Evolutionary conservation across 1,284 basidiomycete genomes (phyloP).

Genomic region (Vanrija pseudolonga): DNA sequence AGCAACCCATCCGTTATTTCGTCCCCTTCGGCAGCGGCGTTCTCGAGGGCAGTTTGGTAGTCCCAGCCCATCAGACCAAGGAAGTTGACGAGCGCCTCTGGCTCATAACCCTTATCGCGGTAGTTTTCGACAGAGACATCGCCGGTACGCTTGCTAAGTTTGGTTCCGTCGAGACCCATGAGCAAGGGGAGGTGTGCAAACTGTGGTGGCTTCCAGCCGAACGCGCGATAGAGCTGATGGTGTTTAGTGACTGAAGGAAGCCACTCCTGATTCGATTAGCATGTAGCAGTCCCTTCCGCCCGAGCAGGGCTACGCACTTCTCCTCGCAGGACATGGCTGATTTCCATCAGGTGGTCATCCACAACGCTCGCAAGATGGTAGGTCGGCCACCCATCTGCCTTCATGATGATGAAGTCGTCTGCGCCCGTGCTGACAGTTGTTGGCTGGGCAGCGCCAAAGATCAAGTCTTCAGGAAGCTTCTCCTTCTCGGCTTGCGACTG

Average conservation of each 20-base stretch:
- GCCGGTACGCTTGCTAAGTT: slow-evolving; percentile 90
- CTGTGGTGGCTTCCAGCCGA: slow-evolving; percentile 67
- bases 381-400: slow-evolving; percentile 89
- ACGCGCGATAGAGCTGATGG: slow-evolving; percentile 77
- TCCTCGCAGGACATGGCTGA: slow-evolving; percentile 91
- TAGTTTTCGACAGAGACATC: slow-evolving; percentile 85
- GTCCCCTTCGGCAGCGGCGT: not conserved
- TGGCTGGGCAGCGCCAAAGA: slow-evolving; percentile 32
- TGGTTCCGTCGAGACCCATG: slow-evolving; percentile 83
- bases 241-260: slow-evolving; percentile 90
- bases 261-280: slow-evolving; percentile 65
- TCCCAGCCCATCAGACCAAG: slow-evolving; percentile 92
- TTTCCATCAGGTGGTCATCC: slow-evolving; percentile 93
- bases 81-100: slow-evolving; percentile 86
- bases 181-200: slow-evolving; percentile 91
- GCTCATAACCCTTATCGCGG: slow-evolving; percentile 78
- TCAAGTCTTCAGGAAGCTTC: slow-evolving; percentile 23
- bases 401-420: slow-evolving; percentile 89
- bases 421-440: slow-evolving; percentile 17
- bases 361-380: slow-evolving; percentile 96
- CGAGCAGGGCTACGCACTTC: slow-evolving; percentile 58
- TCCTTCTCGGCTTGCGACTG: slow-evolving; percentile 20
- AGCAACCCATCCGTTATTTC: slow-evolving; percentile 15
- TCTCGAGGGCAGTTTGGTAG: slow-evolving; percentile 44
- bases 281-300: not conserved